These are phyloP conservation scores for Oryza rufipogon DNA, from an alignment of 176 grass and related monocot species.

Conservation along the genomic window DNA sequence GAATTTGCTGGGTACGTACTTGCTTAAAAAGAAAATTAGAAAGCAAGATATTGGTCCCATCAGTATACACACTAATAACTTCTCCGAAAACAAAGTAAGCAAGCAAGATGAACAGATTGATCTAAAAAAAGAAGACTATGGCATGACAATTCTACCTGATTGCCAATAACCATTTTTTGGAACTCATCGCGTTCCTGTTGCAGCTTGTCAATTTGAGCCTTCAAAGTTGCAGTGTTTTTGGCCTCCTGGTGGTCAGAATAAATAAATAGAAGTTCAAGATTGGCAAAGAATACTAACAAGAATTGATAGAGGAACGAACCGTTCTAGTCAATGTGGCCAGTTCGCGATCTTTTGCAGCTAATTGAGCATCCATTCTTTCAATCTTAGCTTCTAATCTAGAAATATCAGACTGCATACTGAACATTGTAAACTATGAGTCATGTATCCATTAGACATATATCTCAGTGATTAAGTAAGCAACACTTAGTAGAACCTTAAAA, in stretches of 20 bases:
- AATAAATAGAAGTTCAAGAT: conserved; percentile 38
- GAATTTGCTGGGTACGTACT: conserved; percentile 94
- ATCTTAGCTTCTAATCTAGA: conserved; percentile 94
- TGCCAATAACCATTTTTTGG: conserved; percentile 99
- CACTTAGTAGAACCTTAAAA: conserved; percentile 26
- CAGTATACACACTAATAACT: not conserved
- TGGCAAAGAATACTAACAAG: conserved; percentile 23
- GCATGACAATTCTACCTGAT: conserved; percentile 66
- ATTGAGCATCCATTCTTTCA: conserved; percentile 96
- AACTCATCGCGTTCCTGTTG: conserved; percentile 98
- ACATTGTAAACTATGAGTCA: conserved; percentile 28
- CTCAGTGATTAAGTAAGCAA: not conserved
- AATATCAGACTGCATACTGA: conserved; percentile 88
- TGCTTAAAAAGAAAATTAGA: conserved; percentile 58
- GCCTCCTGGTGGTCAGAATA: conserved; percentile 65
- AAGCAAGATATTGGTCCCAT: conserved; percentile 28
- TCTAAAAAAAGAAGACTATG: not conserved
- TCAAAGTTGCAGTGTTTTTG: conserved; percentile 81
- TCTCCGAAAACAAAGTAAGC: not conserved
- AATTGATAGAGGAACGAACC: conserved; percentile 40
- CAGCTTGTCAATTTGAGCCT: conserved; percentile 94
- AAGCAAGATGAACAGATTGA: conserved; percentile 17
- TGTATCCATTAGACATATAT: conserved; percentile 31
- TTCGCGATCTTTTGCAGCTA: conserved; percentile 93
- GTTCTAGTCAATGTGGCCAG: conserved; percentile 87